Evolutionary conservation across 306 rosid species (phyloP).

Genomic region (Cicer arietinum): DNA sequence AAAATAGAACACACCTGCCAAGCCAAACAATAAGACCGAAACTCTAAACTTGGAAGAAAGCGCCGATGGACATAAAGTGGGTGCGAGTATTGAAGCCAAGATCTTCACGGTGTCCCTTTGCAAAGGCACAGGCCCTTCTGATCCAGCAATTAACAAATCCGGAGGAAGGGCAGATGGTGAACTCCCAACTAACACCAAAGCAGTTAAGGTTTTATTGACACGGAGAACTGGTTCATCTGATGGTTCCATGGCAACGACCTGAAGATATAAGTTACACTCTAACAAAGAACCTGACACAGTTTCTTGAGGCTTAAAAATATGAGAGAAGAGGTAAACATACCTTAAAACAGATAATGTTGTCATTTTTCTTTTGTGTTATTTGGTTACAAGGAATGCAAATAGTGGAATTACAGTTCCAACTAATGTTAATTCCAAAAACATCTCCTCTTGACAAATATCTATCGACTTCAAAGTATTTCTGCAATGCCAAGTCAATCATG

Average conservation of each 20-base stretch:
- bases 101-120: conserved; percentile 73
- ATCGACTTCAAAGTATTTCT: conserved; percentile 80
- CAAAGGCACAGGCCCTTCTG: conserved; percentile 70
- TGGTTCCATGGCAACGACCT: conserved; percentile 96
- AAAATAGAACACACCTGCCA: conserved; percentile 68
- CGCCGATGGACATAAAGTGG: conserved; percentile 79
- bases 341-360: conserved; percentile 75
- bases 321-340: conserved; percentile 49
- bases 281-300: conserved; percentile 36
- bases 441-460: conserved; percentile 81
- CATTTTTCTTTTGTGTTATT: conserved; percentile 45
- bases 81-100: conserved; percentile 84
- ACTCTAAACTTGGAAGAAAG: conserved; percentile 89
- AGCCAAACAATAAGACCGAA: conserved; percentile 81
- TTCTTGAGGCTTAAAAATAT: conserved; percentile 18
- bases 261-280: conserved; percentile 49
- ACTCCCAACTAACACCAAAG: conserved; percentile 92
- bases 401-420: conserved; percentile 74
- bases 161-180: conserved; percentile 84
- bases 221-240: conserved; percentile 71
- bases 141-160: conserved; percentile 66
- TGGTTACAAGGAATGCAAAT: conserved; percentile 78
- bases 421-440: conserved; percentile 67
- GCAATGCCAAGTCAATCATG: conserved; percentile 77
- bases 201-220: conserved; percentile 71